Conservation (phyloP, 306 rosid species). For the Rosa persica region DNA sequence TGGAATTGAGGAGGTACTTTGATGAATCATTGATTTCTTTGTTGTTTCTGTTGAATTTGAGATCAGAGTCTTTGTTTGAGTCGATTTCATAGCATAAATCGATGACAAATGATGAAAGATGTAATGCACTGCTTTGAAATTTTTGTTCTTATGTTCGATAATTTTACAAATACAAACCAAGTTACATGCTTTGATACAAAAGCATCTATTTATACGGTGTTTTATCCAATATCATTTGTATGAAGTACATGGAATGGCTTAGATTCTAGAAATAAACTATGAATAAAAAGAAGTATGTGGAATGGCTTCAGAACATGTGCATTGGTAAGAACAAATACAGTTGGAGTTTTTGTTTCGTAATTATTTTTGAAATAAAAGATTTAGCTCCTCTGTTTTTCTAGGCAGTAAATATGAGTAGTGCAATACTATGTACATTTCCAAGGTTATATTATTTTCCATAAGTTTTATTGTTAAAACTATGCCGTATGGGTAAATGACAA, state of each 20-base stretch:
- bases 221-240: neutral
- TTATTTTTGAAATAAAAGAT: neutral
- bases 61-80: conserved; percentile 1
- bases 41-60: conserved; percentile 8
- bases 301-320: too few species aligned
- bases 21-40: conserved; percentile 1
- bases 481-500: neutral
- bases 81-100: neutral
- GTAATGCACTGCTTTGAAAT: neutral
- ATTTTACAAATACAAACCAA: neutral
- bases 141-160: neutral
- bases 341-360: neutral
- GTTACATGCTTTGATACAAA: neutral
- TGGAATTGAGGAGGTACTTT: conserved; percentile 15
- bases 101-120: neutral
- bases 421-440: too few species aligned
- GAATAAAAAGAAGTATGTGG: too few species aligned
- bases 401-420: neutral
- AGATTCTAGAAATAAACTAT: too few species aligned
- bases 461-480: neutral
- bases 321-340: too few species aligned
- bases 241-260: neutral
- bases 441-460: too few species aligned
- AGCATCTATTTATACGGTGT: neutral
- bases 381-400: neutral